Base-by-base conservation (phyloP, 2,329 filamentous ascomycete genomes). In the Phyllachora maydis region DNA sequence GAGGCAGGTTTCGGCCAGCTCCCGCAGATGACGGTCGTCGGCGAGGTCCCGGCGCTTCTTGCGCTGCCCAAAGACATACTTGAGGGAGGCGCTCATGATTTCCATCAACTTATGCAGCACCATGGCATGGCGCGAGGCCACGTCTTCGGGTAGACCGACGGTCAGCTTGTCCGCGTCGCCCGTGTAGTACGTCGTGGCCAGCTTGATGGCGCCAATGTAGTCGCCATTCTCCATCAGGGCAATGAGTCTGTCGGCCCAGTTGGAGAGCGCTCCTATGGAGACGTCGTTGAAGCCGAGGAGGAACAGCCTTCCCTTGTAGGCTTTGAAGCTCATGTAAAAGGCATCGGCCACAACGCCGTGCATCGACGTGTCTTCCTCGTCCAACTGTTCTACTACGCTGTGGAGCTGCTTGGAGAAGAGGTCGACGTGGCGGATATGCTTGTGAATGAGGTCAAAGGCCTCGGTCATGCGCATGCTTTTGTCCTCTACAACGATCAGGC, bases 161-260 rank as follows among this genome's bases (percentile, higher is more conserved):
- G 88, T 95, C 23, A 95, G 61, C 45, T 88, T 93, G 44, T 93
- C 81, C n/a, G 79, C 68, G 38, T 82, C 71, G 13, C 88, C 88
- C 6, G 69, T 73, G 42, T 91, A 95, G 46, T 95, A 98, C 1
- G 75, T 76, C 1, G 82, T 91, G 7, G 85, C 90, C 28, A 98
- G 59, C 32, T 74, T 65, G 29, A 98, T 92, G 2, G 88, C 83
- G 8, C 70, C 76, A 32, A 98, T 76, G 39, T 91, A 92, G 46
- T 95, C 82, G n/a, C 88, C 88, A 27, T 82, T 68, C 43, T 95
- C 83, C 78, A 98, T 93, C 35, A 95, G 58, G 1, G 85, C 83
- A 33, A 93, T 70, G 11, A 98, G 55, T 19, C 88, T 64, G 45
- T 98, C 88, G 3, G 88, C 85, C 88, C 88, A 98, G 35, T 98